Base-by-base conservation (phyloP, 148 eudicot species). In the Nepenthes gracilis region DNA sequence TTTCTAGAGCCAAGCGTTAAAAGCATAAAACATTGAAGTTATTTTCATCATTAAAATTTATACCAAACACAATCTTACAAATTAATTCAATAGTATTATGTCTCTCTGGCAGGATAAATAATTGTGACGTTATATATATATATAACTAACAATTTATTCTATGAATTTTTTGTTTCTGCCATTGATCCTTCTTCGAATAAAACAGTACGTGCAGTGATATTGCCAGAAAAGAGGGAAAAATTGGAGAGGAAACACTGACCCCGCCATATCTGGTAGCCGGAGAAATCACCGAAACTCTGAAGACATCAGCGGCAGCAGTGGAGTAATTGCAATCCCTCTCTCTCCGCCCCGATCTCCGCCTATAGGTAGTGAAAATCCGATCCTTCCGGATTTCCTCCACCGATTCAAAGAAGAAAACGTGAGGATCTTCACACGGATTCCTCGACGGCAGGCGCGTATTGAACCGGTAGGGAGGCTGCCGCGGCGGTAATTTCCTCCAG, bases 341-440 rank as follows among this genome's bases (percentile, higher is more conserved):
- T 2, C n/a, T 48, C 50, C 75, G 71, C 1, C 58, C 15, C 11
- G 33, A 51, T 59, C 57, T 77, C 52, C 82, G 68, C 37, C 48
- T 66, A 62, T 81, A 86, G 52, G 70, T 78, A 7, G 78, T 71
- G 10, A 78, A 67, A 9, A 69, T 54, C 40, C 36, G 48, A 12
- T 67, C 56, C 1, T 60, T 59, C 61, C 38, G 49, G 1, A 10
- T 43, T 55, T 43, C 60, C 49, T 72, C 71, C 12, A 75, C 70
- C 0, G 73, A 67, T n/a, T 86, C 77, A 2, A 86, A 66, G 75
- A 48, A 81, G 52, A 86, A 78, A 56, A 80, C 57, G 45, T 72
- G 83, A 59, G 88, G 83, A 50, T 72, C 60, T 43, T 78, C 79
- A 64, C 88, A 83, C 5, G 86, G 81, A 45, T 83, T 50, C 0